phyloP scores from a whole-genome alignment of 176 grass and related monocot genomes.

The Tuctoria greenei region DNA sequence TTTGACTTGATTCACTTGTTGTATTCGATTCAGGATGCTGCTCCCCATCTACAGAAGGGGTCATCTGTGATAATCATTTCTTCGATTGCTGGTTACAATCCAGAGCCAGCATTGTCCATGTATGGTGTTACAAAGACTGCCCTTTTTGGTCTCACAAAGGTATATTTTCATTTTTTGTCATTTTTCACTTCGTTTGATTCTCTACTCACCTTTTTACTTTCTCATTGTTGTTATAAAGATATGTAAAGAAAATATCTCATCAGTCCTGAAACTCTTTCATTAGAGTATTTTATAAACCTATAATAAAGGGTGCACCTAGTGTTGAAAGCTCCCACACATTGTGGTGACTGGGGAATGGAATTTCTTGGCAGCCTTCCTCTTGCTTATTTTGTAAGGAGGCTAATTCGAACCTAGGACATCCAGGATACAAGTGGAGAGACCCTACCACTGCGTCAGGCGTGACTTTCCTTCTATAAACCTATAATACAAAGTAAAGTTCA shows the following conservation, averaged over 20 bases:
- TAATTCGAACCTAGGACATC: no score
- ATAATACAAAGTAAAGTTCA: no score
- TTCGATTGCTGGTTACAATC: slow-evolving; percentile 84
- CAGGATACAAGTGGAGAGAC: no score
- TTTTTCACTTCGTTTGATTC: neutral
- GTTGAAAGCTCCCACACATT: no score
- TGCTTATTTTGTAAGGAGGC: no score
- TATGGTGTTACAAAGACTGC: slow-evolving; percentile 99
- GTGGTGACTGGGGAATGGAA: no score
- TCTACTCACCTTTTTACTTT: neutral
- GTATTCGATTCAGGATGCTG: slow-evolving; percentile 54
- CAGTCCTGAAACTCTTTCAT: neutral
- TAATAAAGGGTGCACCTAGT: no score
- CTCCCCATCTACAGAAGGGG: slow-evolving; percentile 61
- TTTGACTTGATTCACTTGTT: neutral
- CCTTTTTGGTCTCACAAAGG: slow-evolving; percentile 93
- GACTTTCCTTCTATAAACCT: no score
- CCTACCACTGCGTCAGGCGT: no score
- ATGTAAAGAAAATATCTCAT: neutral
- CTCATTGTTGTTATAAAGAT: neutral
- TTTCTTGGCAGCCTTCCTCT: no score
- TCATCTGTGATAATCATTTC: slow-evolving; percentile 94
- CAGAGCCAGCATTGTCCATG: slow-evolving; percentile 61
- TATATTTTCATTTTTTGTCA: slow-evolving; percentile 26
- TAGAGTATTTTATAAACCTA: no score